These are phyloP conservation scores for Thraustotheca clavata DNA, from an alignment of 352 stramenopile species.

Conservation along the genomic window DNA sequence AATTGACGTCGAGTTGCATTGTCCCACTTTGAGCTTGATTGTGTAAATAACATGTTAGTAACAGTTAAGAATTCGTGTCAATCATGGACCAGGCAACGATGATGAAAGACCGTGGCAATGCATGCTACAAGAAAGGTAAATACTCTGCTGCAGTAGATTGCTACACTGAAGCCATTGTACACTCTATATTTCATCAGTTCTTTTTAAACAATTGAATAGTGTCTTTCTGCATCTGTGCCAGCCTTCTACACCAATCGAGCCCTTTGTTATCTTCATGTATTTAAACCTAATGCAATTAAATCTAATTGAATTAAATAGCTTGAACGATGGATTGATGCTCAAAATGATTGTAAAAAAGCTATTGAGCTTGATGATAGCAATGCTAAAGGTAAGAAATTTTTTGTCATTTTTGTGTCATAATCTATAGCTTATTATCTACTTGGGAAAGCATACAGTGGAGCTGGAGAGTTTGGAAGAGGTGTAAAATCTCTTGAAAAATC, in stretches of 20 bases:
- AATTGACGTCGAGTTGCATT: no score
- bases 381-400: slow-evolving; percentile 32
- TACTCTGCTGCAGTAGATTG: slow-evolving; percentile 72
- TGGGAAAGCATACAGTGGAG: slow-evolving; percentile 45
- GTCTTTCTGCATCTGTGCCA: slow-evolving; percentile 43
- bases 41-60: slow-evolving; percentile 6
- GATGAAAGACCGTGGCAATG: slow-evolving; percentile 74
- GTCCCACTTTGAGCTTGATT: no score
- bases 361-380: slow-evolving; percentile 53
- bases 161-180: slow-evolving; percentile 79
- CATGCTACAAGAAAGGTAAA: slow-evolving; percentile 75
- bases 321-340: slow-evolving; percentile 46
- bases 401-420: not conserved
- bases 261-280: slow-evolving; percentile 57
- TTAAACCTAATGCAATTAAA: not conserved
- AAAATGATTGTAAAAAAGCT: slow-evolving; percentile 50
- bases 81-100: slow-evolving; percentile 43
- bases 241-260: slow-evolving; percentile 79
- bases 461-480: slow-evolving; percentile 38
- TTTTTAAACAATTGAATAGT: slow-evolving; percentile 25
- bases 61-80: not conserved
- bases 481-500: slow-evolving; percentile 47
- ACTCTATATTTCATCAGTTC: slow-evolving; percentile 2
- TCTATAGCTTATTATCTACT: slow-evolving; percentile 53
- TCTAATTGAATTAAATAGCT: no score